Base-by-base conservation (phyloP, 345 rosid species). In the Populus euphratica region DNA sequence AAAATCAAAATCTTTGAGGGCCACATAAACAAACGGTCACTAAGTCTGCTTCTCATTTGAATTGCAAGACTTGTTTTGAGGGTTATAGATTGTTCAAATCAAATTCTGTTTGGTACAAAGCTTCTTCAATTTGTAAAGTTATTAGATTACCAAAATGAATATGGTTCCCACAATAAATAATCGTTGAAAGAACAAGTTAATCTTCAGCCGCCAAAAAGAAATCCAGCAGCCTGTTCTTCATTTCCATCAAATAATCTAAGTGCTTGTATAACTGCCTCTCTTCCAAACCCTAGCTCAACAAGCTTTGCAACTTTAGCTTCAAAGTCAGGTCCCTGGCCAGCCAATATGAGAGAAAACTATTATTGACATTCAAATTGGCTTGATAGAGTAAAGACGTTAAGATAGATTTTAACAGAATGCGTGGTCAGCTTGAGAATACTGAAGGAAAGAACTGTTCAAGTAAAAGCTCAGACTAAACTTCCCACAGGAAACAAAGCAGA, bases 211-310 rank as follows among this genome's bases (percentile, higher is more conserved):
- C 93, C 99, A 59, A 96, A 96, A 69, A 93, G 98, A 85, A 89
- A 93, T 23, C 95, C 96, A 35, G 98, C 99, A 16, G 98, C 99
- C 81, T 92, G 99, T 49, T 96, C 99, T 85, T 96, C 99, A 67
- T 92, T 93, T 70, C 95, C 98, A 31, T 90, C 77, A 74, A 88
- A 93, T 61, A 93, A 78, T 85, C 86, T 87, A n/a, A 96, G 97
- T 56, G 99, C 98, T 84, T 93, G 95, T 36, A 90, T 62, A 56
- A 89, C 99, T 61, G 92, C 91, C n/a, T 87, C 93, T 59, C 98
- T 91, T 41, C 85, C 76, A 74, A 96, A 96, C 0, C 99, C 98
- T 20, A 96, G 86, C 82, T 93, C 98, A 74, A 90, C 92, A 54
- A 96, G 99, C 88, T 91, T 96, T 49, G 89, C 87, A 29, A 96